Base-by-base conservation (phyloP, 371 early-diverging fungal genomes). In the Mortierella sp. region DNA sequence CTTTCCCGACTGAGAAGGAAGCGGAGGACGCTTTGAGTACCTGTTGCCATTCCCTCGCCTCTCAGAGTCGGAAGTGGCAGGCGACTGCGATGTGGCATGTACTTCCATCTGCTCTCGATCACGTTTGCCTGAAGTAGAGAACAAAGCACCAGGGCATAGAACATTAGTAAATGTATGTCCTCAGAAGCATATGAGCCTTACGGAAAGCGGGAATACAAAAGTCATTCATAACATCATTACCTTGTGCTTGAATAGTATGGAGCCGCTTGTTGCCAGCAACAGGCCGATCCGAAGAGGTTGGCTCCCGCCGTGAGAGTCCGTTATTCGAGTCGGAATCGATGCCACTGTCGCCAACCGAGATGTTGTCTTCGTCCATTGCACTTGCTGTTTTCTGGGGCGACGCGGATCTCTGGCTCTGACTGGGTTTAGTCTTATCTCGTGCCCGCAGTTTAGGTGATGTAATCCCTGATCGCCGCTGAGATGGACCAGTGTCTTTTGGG, bases 341-440 rank as follows among this genome's bases (percentile, higher is more conserved):
- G 12, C 75, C 75, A 43, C 75, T 73, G 46, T 73, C 69, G n/a
- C 68, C 75, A 28, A 73, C 68, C 23, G 75, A 73, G 21, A 73
- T 42, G 26, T 63, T 59, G 17, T 67, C 75, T 27, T 73, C 75
- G 28, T 73, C 75, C 4, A 27, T 31, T 8, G 46, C 34, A 44
- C 21, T 53, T 4, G 28, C 27, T 26, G 60, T 52, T 21, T 32
- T 47, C 9, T 28, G 24, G 3, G 50, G 50, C 0, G 54, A 23
- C 1, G 6, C 32, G 3, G 54, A 31, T 21, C 42, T 56, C 32
- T 50, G 39, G 12, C 53, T 60, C 60, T 66, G 5, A 15, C 19
- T 0, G 56, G 32, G n/a, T 14, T 50, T 39, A 28, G 19, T 48
- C 31, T 66, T 72, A 27, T 66, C 67, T 17, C 58, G 56, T 7